Conservation (phyloP, 1,139 yeast species). For the Nakaseomyces kungkrabaensis region DNA sequence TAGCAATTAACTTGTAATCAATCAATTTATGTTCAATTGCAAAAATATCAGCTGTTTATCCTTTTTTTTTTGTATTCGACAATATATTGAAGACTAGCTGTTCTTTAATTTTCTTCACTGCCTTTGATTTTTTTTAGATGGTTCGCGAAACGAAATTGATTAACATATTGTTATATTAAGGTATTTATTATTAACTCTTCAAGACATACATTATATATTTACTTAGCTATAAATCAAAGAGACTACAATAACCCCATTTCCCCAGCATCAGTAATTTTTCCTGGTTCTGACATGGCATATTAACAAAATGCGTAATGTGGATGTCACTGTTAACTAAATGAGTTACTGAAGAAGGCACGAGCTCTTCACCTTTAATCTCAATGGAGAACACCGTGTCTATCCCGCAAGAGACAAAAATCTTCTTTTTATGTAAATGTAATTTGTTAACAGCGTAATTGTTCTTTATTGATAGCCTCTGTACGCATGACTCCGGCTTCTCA, state of each 20-base stretch:
- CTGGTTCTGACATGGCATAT: slow-evolving; percentile 4
- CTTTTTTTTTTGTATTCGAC: too few species aligned
- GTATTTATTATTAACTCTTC: too few species aligned
- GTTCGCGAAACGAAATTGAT: too few species aligned
- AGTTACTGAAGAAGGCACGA: slow-evolving; percentile 8
- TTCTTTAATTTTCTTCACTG: too few species aligned
- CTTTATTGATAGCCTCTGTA: slow-evolving; percentile 7
- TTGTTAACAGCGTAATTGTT: slow-evolving; percentile 12
- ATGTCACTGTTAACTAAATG: slow-evolving; percentile 17
- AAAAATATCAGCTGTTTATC: too few species aligned
- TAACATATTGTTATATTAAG: too few species aligned
- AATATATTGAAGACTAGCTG: too few species aligned
- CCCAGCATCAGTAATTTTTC: slow-evolving; percentile 15
- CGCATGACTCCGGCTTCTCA: slow-evolving; percentile 9
- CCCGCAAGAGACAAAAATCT: slow-evolving; percentile 17
- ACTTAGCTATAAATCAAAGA: neutral
- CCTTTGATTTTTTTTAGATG: too few species aligned
- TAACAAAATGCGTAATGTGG: slow-evolving; percentile 12
- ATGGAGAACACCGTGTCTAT: slow-evolving; percentile 16
- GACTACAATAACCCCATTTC: slow-evolving; percentile 11
- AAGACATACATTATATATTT: too few species aligned
- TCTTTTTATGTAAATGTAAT: slow-evolving; percentile 6
- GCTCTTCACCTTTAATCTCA: slow-evolving; percentile 1
- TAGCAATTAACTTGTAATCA: neutral
- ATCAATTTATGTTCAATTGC: too few species aligned